Conservation (phyloP, 2,329 filamentous ascomycete genomes). For the Eutypella sp. region DNA sequence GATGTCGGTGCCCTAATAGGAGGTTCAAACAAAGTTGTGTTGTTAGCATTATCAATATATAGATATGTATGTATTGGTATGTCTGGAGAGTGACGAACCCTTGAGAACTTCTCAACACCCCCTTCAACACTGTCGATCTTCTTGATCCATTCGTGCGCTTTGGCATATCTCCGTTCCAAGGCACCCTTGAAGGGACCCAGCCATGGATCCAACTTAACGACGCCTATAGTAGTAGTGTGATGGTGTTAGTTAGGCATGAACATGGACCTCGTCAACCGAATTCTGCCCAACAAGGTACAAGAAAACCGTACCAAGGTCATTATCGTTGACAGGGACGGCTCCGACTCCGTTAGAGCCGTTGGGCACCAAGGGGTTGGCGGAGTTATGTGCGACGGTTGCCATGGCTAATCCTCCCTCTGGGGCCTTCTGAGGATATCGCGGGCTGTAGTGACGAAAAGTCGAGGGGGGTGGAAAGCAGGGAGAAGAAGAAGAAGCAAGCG, state of each 20-base stretch:
- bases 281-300: no score
- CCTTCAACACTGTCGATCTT: constrained; percentile 79
- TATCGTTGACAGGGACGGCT: constrained; percentile 37
- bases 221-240: constrained; percentile 51
- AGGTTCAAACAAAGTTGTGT: no score
- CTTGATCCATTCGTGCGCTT: constrained; percentile 82
- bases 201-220: constrained; percentile 83
- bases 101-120: constrained; percentile 86
- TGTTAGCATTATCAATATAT: constrained; percentile 9
- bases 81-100: constrained; percentile 42
- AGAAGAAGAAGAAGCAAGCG: no score
- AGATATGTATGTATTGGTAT: not conserved
- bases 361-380: constrained; percentile 39
- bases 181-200: constrained; percentile 77
- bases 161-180: constrained; percentile 70
- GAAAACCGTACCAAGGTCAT: constrained; percentile 69
- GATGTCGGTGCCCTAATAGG: constrained; percentile 72
- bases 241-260: constrained; percentile 12
- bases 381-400: constrained; percentile 33
- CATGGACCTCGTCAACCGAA: no score
- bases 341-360: constrained; percentile 28
- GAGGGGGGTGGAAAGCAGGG: not conserved
- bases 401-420: constrained; percentile 23
- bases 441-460: no score
- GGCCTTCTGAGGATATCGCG: no score